A percentile compares a stretch with the other conserved stretches of the same genome.
Conservation (phyloP, 768 basidiomycete genomes). For the Coprinellus micaceus region DNA sequence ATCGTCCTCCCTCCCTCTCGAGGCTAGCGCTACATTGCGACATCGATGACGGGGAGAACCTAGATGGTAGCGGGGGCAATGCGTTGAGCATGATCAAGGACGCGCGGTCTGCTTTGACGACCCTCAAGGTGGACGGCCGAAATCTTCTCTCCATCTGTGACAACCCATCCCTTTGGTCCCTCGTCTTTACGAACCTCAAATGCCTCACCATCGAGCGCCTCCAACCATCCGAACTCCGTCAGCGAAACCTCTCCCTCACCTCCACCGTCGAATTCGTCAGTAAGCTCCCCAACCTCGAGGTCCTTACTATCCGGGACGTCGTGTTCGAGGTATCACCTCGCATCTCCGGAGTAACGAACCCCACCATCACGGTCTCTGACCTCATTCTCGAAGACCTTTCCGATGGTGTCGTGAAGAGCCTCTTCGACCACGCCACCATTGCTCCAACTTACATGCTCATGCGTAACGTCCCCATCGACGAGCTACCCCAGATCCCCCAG, state of each 20-base stretch:
- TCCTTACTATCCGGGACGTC: slow-evolving; percentile 16
- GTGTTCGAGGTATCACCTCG: not conserved
- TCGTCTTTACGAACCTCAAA: slow-evolving; percentile 9
- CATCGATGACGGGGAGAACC: slow-evolving; percentile 14
- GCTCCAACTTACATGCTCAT: slow-evolving; percentile 13
- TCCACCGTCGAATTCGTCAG: slow-evolving; percentile 8
- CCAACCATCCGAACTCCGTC: slow-evolving; percentile 1
- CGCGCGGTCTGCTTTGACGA: slow-evolving; percentile 10
- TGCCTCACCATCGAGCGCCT: slow-evolving; percentile 14
- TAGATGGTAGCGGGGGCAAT: not conserved
- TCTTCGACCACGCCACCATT: slow-evolving; percentile 10
- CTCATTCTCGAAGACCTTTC: slow-evolving; percentile 17
- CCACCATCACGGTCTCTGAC: slow-evolving; percentile 8
- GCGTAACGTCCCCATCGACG: slow-evolving; percentile 13
- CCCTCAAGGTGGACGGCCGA: slow-evolving; percentile 16
- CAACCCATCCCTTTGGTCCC: slow-evolving; percentile 7
- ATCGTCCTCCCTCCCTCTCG: slow-evolving; percentile 4
- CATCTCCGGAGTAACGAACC: not conserved
- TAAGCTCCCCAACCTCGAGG: slow-evolving; percentile 11
- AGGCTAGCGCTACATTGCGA: slow-evolving; percentile 13
- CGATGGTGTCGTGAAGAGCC: slow-evolving; percentile 6
- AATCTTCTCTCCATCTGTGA: slow-evolving; percentile 14
- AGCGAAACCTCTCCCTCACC: slow-evolving; percentile 2
- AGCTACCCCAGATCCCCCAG: slow-evolving; percentile 12
- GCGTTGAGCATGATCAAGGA: not conserved